These are phyloP conservation scores for Pichia sp. DNA, from an alignment of 1,139 yeast species.

Conservation along the genomic window DNA sequence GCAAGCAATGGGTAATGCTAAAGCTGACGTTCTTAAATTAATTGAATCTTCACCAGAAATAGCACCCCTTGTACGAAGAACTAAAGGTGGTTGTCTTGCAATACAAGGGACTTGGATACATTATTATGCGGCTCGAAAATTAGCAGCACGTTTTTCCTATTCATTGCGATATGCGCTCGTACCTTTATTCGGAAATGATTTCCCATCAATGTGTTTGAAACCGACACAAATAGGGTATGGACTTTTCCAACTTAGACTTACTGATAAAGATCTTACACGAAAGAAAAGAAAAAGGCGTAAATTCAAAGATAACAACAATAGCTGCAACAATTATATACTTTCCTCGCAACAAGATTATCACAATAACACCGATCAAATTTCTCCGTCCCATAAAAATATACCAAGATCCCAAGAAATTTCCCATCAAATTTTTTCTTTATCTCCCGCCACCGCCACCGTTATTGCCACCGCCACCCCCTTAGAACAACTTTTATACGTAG, in stretches of 20 bases:
- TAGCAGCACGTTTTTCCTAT: constrained; percentile 74
- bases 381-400: too few relatives aligned
- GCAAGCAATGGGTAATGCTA: constrained; percentile 70
- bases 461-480: too few relatives aligned
- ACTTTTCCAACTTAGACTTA: constrained; percentile 38
- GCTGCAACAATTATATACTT: too few relatives aligned
- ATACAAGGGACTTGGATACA: constrained; percentile 97
- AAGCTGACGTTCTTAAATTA: constrained; percentile 71
- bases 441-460: too few relatives aligned
- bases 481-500: too few relatives aligned
- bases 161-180: constrained; percentile 69
- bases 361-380: too few relatives aligned
- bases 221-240: constrained; percentile 70
- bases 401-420: too few relatives aligned
- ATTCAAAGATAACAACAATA: background rate
- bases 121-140: constrained; percentile 53
- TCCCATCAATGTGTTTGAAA: constrained; percentile 62
- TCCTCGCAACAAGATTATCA: too few relatives aligned
- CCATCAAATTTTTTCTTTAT: too few relatives aligned
- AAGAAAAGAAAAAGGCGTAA: constrained; percentile 5
- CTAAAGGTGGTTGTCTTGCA: constrained; percentile 86
- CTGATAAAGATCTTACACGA: constrained; percentile 23
- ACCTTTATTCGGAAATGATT: constrained; percentile 72
- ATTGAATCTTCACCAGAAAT: constrained; percentile 65
- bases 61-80: constrained; percentile 53